These are phyloP conservation scores for Solanum pennellii DNA, from an alignment of 257 asterid genomes.

Conservation along the genomic window DNA sequence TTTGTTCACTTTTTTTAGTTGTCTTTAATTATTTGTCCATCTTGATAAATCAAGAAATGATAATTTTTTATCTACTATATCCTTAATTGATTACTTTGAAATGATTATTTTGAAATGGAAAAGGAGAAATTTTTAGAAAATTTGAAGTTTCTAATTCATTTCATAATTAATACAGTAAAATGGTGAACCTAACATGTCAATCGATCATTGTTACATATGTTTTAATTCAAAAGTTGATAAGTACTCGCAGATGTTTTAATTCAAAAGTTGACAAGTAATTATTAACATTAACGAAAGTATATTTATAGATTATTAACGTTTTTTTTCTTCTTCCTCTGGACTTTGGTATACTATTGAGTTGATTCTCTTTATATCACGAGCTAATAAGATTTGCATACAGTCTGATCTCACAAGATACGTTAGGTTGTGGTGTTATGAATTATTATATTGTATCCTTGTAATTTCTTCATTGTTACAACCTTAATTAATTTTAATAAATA, in stretches of 20 bases:
- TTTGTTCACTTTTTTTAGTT: no score
- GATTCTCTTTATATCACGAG: neutral
- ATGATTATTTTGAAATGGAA: no score
- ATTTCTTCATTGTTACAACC: neutral
- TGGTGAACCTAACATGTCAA: neutral
- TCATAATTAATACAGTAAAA: neutral
- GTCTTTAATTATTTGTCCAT: accelerated
- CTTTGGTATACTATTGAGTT: no score
- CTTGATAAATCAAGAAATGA: no score
- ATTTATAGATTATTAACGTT: neutral
- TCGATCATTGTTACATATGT: no score
- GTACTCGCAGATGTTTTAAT: no score
- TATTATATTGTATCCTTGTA: neutral
- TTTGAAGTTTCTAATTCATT: no score
- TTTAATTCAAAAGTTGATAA: accelerated
- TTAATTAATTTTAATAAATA: neutral
- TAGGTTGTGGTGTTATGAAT: neutral
- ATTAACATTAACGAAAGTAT: neutral
- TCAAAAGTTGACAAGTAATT: no score
- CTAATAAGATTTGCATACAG: accelerated
- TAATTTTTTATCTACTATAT: no score
- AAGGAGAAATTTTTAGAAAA: accelerated
- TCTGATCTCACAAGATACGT: no score
- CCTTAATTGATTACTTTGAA: no score
- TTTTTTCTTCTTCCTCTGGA: neutral